phyloP scores from a whole-genome alignment of 1,284 basidiomycete species.

The Rhodotorula mucilaginosa region DNA sequence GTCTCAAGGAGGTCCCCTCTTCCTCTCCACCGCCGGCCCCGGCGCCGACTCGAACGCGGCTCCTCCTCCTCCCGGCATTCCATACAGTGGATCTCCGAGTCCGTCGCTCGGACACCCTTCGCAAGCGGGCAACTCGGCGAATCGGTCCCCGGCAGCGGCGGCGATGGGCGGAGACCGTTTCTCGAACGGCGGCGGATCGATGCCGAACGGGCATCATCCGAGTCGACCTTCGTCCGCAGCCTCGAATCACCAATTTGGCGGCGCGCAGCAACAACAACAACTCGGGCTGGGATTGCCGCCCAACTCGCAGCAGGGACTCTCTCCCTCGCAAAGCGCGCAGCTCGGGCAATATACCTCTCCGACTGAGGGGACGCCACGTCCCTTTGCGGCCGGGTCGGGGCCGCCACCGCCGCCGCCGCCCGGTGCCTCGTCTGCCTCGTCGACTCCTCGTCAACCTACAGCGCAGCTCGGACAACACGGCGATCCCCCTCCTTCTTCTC shows the following conservation, averaged over 20 bases:
- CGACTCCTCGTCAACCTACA: background rate
- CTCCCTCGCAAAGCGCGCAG: background rate
- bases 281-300: slow-evolving; percentile 1
- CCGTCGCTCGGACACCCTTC: slow-evolving; percentile 23
- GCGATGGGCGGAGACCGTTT: slow-evolving; percentile 5
- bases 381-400: background rate
- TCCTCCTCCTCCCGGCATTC: background rate
- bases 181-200: background rate
- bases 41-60: background rate
- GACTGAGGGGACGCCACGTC: background rate
- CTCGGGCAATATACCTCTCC: background rate
- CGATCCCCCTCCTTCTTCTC: background rate
- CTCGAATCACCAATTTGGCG: slow-evolving; percentile 26
- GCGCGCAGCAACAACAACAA: background rate
- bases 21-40: background rate
- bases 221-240: slow-evolving; percentile 30
- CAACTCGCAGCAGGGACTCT: background rate
- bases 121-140: background rate
- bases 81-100: slow-evolving; percentile 25
- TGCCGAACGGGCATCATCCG: slow-evolving; percentile 9
- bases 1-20: background rate
- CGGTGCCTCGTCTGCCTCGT: background rate
- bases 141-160: slow-evolving; percentile 11
- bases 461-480: background rate
- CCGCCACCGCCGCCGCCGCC: background rate